phyloP scores from a whole-genome alignment of 1,139 yeast species.

The Candida tunisiensis region DNA sequence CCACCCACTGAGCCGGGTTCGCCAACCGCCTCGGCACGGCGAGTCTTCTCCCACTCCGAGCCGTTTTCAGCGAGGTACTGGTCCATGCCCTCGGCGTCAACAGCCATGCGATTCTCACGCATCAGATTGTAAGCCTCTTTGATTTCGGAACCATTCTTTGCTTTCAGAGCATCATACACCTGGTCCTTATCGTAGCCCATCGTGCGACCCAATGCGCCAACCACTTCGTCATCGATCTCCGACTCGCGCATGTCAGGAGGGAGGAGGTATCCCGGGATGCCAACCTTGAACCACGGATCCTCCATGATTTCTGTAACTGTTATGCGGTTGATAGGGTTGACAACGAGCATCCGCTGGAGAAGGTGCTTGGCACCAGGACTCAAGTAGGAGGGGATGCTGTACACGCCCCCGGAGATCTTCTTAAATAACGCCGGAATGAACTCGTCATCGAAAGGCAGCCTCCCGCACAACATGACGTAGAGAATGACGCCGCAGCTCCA shows the following conservation, averaged over 20 bases:
- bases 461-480: slow-evolving; percentile 93
- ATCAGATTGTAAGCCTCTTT: slow-evolving; percentile 83
- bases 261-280: slow-evolving; percentile 64
- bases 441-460: slow-evolving; percentile 96
- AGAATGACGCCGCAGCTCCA: slow-evolving; percentile 98
- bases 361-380: slow-evolving; percentile 79
- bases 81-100: slow-evolving; percentile 16
- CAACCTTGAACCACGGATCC: slow-evolving; percentile 88
- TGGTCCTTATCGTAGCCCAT: slow-evolving; percentile 92
- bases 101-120: slow-evolving; percentile 60
- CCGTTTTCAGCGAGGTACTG: slow-evolving; percentile 13
- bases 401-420: slow-evolving; percentile 89
- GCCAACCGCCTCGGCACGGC: slow-evolving; percentile 1
- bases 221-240: slow-evolving; percentile 61
- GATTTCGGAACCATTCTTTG: slow-evolving; percentile 45
- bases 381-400: slow-evolving; percentile 78
- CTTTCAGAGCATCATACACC: slow-evolving; percentile 49
- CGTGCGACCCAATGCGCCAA: slow-evolving; percentile 61
- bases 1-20: slow-evolving; percentile 1
- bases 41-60: slow-evolving; percentile 3
- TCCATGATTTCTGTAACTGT: slow-evolving; percentile 90
- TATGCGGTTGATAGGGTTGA: slow-evolving; percentile 88
- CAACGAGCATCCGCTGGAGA: slow-evolving; percentile 87
- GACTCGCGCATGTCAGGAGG: slow-evolving; percentile 23
- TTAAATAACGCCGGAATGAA: slow-evolving; percentile 92